Evolutionary conservation across 495 filamentous ascomycete genomes (phyloP).

Genomic region (Copromyces sp.): DNA sequence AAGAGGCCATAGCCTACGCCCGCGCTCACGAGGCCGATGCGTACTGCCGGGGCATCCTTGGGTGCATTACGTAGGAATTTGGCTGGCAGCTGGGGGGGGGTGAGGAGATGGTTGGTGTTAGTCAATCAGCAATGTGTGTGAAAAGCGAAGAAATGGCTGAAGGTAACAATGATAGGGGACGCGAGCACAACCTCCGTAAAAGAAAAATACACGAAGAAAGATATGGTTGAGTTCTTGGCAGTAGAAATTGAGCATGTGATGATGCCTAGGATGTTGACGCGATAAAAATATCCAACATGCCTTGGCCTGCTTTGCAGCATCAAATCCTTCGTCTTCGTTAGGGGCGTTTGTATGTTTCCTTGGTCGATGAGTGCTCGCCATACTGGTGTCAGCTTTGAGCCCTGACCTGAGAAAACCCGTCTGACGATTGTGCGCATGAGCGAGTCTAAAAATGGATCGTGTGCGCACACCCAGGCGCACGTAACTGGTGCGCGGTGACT

Average conservation of each 20-base stretch:
- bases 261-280: background rate
- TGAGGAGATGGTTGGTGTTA: background rate
- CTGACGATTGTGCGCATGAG: background rate
- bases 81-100: constrained; percentile 5
- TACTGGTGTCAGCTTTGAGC: constrained; percentile 9
- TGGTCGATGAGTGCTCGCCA: constrained; percentile 6
- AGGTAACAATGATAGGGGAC: background rate
- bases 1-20: constrained; percentile 21
- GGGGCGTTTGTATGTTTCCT: background rate
- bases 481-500: background rate
- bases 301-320: constrained; percentile 18
- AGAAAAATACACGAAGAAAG: background rate
- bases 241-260: background rate
- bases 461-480: constrained; percentile 2
- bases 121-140: background rate
- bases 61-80: constrained; percentile 6
- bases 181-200: background rate
- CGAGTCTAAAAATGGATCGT: background rate
- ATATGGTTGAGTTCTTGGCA: background rate
- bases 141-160: background rate
- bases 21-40: constrained; percentile 11
- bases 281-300: constrained; percentile 1
- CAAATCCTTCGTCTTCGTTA: constrained; percentile 8
- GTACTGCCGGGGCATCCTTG: constrained; percentile 9
- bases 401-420: background rate